A percentile compares a stretch with the other conserved stretches of the same genome.
Conservation (phyloP, 1,139 yeast species). For the Candida glucosophila region DNA sequence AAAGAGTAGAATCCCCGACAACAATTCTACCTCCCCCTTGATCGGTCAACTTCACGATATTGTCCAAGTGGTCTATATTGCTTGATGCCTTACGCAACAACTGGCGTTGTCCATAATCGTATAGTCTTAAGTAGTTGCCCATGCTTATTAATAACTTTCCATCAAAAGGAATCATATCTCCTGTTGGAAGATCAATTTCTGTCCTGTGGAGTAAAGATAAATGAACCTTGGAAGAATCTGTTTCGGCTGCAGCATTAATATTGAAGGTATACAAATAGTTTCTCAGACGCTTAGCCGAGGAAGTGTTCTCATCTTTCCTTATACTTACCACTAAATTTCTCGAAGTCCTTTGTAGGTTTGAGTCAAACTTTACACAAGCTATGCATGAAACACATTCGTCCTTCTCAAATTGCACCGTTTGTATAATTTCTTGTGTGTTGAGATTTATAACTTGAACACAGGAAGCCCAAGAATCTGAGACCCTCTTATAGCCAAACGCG, state of each 20-base stretch:
- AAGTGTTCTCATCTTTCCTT: too few species aligned
- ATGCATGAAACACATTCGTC: constrained; percentile 32
- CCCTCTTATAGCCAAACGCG: constrained; percentile 30
- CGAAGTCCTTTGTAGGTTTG: constrained; percentile 4
- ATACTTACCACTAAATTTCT: background rate
- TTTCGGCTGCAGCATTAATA: constrained; percentile 10
- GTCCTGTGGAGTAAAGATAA: constrained; percentile 61
- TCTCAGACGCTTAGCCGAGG: constrained; percentile 8
- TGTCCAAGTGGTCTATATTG: constrained; percentile 25
- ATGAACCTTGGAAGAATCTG: constrained; percentile 10
- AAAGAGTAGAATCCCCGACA: constrained; percentile 55
- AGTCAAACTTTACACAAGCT: constrained; percentile 13
- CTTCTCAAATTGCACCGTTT: constrained; percentile 30
- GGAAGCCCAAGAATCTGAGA: constrained; percentile 34
- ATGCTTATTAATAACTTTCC: constrained; percentile 58
- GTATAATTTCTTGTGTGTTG: constrained; percentile 23
- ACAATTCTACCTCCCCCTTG: constrained; percentile 51
- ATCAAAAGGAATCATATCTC: constrained; percentile 47
- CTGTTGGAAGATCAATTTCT: constrained; percentile 37
- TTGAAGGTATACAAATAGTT: constrained; percentile 35
- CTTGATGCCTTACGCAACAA: constrained; percentile 57
- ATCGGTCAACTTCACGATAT: constrained; percentile 43
- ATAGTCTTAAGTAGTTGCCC: constrained; percentile 47
- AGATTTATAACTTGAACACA: constrained; percentile 45
- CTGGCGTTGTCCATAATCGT: constrained; percentile 74